These are phyloP conservation scores for Galerina marginata DNA, from an alignment of 768 basidiomycete species.

Conservation along the genomic window DNA sequence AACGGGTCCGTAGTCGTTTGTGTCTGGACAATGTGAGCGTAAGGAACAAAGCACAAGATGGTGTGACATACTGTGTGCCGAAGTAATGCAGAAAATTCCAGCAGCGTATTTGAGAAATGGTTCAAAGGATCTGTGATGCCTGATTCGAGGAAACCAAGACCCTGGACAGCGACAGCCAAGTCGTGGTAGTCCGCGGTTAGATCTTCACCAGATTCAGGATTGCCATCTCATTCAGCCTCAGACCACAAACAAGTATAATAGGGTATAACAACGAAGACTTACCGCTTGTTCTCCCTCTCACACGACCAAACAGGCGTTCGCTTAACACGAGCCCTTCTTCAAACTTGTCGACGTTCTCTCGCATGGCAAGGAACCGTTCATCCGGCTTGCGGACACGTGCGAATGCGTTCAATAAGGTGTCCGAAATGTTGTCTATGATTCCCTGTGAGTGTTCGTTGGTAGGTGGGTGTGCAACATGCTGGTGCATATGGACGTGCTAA, in stretches of 20 bases:
- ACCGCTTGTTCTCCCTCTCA: slow-evolving; percentile 88
- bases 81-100: slow-evolving; percentile 91
- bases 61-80: slow-evolving; percentile 71
- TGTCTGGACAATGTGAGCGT: slow-evolving; percentile 53
- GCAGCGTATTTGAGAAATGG: slow-evolving; percentile 93
- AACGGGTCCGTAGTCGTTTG: slow-evolving; percentile 93
- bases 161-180: slow-evolving; percentile 93
- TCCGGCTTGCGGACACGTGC: slow-evolving; percentile 96
- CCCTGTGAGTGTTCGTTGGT: slow-evolving; percentile 79
- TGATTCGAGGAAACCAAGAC: slow-evolving; percentile 95
- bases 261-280: slow-evolving; percentile 43
- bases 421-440: slow-evolving; percentile 93
- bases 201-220: slow-evolving; percentile 87
- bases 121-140: slow-evolving; percentile 98
- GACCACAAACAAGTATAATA: slow-evolving; percentile 48
- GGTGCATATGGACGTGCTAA: slow-evolving; percentile 96
- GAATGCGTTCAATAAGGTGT: slow-evolving; percentile 96
- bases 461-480: slow-evolving; percentile 91
- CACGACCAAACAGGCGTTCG: slow-evolving; percentile 81
- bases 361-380: slow-evolving; percentile 91
- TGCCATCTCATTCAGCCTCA: slow-evolving; percentile 88
- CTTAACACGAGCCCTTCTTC: slow-evolving; percentile 88
- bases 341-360: slow-evolving; percentile 92
- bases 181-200: slow-evolving; percentile 97
- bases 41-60: not conserved